Evolutionary conservation across 1,284 basidiomycete genomes (phyloP).

Genomic region (Xanthoconium separans): DNA sequence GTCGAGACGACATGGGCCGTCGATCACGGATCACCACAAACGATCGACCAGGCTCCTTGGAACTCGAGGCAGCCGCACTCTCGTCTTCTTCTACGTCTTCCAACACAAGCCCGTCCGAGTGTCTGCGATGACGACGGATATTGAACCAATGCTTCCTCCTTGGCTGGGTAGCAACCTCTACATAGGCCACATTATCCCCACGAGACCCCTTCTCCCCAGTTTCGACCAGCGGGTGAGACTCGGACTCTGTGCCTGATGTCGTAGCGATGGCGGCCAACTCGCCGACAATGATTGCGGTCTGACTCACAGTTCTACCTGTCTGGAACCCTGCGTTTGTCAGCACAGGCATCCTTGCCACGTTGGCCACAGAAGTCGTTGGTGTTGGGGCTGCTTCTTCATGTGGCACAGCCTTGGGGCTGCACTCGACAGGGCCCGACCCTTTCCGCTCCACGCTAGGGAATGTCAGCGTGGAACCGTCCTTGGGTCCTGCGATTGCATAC

Average conservation of each 20-base stretch:
- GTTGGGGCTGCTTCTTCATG: conserved; percentile 39
- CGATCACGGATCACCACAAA: conserved; percentile 70
- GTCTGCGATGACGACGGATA: conserved; percentile 55
- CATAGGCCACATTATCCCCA: conserved; percentile 27
- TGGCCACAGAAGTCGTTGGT: conserved; percentile 52
- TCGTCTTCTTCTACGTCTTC: conserved; percentile 36
- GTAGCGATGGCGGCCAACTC: conserved; percentile 24
- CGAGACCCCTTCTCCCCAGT: conserved; percentile 13
- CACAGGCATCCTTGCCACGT: conserved; percentile 41
- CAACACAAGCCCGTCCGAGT: conserved; percentile 51
- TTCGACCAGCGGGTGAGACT: conserved; percentile 23
- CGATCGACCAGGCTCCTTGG: conserved; percentile 42
- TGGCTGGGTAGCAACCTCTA: conserved; percentile 39
- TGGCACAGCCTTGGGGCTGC: conserved; percentile 21
- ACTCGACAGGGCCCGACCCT: conserved; percentile 20
- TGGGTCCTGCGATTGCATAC: conserved; percentile 60
- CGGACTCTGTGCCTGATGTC: conserved; percentile 8
- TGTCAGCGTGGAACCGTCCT: conserved; percentile 51
- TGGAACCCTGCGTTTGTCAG: conserved; percentile 44
- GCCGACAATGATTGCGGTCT: conserved; percentile 65
- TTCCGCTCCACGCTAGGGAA: conserved; percentile 63
- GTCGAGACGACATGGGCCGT: conserved; percentile 39
- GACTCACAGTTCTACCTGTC: conserved; percentile 73
- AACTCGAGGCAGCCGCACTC: conserved; percentile 30
- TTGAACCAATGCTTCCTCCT: conserved; percentile 71